A percentile compares a stretch with the other conserved stretches of the same genome.
Evolutionary conservation across 768 basidiomycete species (phyloP).

Genomic region (Serendipita sp.): DNA sequence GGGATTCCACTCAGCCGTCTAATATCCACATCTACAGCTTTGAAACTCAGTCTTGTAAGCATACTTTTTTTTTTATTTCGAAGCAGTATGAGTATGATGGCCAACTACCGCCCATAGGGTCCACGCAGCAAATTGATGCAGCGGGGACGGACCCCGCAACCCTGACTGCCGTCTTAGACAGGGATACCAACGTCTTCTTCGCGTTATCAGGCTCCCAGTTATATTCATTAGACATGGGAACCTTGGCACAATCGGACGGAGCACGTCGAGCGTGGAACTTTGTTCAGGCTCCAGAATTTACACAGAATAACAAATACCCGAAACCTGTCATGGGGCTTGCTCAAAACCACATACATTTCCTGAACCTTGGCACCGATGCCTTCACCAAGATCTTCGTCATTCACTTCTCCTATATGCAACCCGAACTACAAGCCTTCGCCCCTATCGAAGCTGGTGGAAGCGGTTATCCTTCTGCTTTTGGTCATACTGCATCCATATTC

Average conservation of each 20-base stretch:
- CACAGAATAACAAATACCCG: conserved; percentile 29
- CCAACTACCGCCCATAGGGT: conserved; percentile 40
- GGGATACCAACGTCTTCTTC: conserved; percentile 87
- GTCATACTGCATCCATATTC: conserved; percentile 59
- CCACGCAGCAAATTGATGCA: conserved; percentile 41
- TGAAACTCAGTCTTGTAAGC: not conserved
- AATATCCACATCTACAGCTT: conserved; percentile 63
- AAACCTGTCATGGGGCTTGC: conserved; percentile 65
- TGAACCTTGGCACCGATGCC: conserved; percentile 53
- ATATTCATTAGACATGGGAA: conserved; percentile 53
- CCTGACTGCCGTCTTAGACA: conserved; percentile 67
- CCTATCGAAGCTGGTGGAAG: conserved; percentile 27
- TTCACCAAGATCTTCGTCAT: conserved; percentile 70
- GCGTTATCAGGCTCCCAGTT: conserved; percentile 50
- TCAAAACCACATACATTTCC: conserved; percentile 75
- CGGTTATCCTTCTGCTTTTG: conserved; percentile 50
- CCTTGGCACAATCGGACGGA: conserved; percentile 42
- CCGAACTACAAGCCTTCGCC: conserved; percentile 39
- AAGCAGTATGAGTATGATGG: conserved; percentile 10
- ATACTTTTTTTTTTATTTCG: not conserved
- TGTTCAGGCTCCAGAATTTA: conserved; percentile 40
- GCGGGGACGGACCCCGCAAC: conserved; percentile 42
- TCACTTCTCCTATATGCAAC: conserved; percentile 75
- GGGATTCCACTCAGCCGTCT: conserved; percentile 50
- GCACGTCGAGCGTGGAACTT: conserved; percentile 45